A percentile compares a stretch with the other conserved stretches of the same genome.
phyloP scores from a whole-genome alignment of 2,329 filamentous ascomycete genomes.

The Epichloe elymi region DNA sequence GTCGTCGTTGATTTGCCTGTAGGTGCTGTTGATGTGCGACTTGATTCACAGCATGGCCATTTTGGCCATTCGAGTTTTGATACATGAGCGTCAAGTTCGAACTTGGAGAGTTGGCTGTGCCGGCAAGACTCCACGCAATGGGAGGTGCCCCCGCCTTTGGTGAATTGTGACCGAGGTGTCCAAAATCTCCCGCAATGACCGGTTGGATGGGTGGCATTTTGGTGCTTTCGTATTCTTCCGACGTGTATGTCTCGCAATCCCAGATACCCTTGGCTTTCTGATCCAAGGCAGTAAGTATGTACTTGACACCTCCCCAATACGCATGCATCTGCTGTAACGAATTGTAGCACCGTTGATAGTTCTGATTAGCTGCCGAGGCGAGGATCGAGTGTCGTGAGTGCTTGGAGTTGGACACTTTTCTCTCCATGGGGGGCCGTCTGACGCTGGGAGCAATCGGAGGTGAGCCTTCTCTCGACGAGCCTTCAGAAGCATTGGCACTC shows the following conservation, averaged over 20 bases:
- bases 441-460: constrained; percentile 22
- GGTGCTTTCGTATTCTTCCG: constrained; percentile 66
- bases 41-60: constrained; percentile 1
- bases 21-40: constrained; percentile 5
- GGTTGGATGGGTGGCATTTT: constrained; percentile 33
- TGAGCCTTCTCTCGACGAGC: constrained; percentile 41
- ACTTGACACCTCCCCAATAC: constrained; percentile 79
- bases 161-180: constrained; percentile 28
- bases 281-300: constrained; percentile 74
- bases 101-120: constrained; percentile 73
- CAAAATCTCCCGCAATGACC: constrained; percentile 26
- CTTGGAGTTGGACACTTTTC: constrained; percentile 18
- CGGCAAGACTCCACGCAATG: constrained; percentile 79
- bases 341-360: constrained; percentile 79
- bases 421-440: constrained; percentile 6
- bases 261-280: constrained; percentile 80
- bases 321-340: constrained; percentile 67
- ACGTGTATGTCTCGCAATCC: constrained; percentile 55
- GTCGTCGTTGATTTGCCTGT: constrained; percentile 9
- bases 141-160: constrained; percentile 30
- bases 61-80: constrained; percentile 31
- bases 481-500: constrained; percentile 52
- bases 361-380: constrained; percentile 70
- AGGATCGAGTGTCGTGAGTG: constrained; percentile 59
- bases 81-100: constrained; percentile 76